Base-by-base conservation (phyloP, 441 rosid genomes). In the Croton laevigatus region DNA sequence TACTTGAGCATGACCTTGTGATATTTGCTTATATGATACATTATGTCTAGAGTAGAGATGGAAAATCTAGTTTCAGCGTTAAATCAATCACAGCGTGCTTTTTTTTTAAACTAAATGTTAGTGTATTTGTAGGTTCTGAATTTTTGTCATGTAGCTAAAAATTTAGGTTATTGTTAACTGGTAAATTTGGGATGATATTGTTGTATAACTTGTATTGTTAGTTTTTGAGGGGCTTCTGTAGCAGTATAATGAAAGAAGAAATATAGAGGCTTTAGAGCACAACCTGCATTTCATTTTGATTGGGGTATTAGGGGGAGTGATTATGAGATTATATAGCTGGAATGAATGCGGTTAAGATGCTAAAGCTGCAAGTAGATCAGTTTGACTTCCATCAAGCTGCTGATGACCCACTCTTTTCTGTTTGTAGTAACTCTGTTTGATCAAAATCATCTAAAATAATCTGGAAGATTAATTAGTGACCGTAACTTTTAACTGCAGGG, bases 401-500 rank as follows among this genome's bases (percentile, higher is more conserved):
- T 70, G 64, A 53, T 65, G 34, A 11, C 65, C 57, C 46, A 4
- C 16, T 14, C 12, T 62, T 74, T 59, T 23, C 73, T 74, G n/a
- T 72, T 59, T 70, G 40, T 69, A 74, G 76, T 72, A 8, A 58
- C 75, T 71, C 57, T 74, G 38, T 64, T 73, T 73, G 59, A 71
- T 76, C 79, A 59, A 76, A 72, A 66, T 83, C 69, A 65, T 77
- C 75, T 20, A 63, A 74, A 71, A 45, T 82, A 73, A 34, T 75
- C 52, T 59, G 59, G 46, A 77, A 68, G 81, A 62, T 60, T 73
- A 74, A 77, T 75, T 65, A 79, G 79, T 76, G 68, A 74, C 72
- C 68, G 45, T 63, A 68, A 68, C 69, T 75, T 83, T 77, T 77
- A 80, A 81, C 87, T 84, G 87, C 88, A 84, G 88, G 87, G 70